These are phyloP conservation scores for Conticribra guillardii DNA, from an alignment of 108 stramenopile species.

Conservation along the genomic window DNA sequence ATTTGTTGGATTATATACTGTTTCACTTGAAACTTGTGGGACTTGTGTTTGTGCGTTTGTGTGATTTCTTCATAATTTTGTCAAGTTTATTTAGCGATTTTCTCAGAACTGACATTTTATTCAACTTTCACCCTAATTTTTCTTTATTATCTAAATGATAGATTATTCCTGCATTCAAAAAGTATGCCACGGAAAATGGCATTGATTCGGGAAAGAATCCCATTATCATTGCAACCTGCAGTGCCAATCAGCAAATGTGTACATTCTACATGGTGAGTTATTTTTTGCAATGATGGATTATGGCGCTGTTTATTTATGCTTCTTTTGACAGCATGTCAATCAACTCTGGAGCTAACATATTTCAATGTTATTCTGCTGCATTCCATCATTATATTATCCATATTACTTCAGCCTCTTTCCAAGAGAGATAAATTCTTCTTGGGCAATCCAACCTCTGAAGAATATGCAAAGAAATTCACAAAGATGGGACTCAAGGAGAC, in stretches of 20 bases:
- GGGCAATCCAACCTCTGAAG: constrained; percentile 44
- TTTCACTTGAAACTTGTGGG: too few species aligned
- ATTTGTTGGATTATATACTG: too few species aligned
- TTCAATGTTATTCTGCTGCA: background rate
- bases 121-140: background rate
- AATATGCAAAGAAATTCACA: constrained; percentile 31
- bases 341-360: background rate
- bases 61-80: too few species aligned
- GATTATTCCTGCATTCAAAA: constrained; percentile 74
- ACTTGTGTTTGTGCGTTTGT: too few species aligned
- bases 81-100: too few species aligned
- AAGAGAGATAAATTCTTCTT: constrained; percentile 61
- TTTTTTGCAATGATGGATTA: background rate
- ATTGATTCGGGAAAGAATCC: constrained; percentile 22
- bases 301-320: background rate
- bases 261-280: constrained; percentile 69
- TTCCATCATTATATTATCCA: too few species aligned
- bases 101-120: too few species aligned
- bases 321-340: background rate
- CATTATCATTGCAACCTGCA: constrained; percentile 74
- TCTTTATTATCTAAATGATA: constrained; percentile 3
- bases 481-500: constrained; percentile 12
- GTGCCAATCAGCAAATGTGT: constrained; percentile 66
- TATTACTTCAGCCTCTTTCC: constrained; percentile 55
- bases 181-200: constrained; percentile 55